phyloP scores from a whole-genome alignment of 306 rosid genomes.

The Cucurbita maxima region DNA sequence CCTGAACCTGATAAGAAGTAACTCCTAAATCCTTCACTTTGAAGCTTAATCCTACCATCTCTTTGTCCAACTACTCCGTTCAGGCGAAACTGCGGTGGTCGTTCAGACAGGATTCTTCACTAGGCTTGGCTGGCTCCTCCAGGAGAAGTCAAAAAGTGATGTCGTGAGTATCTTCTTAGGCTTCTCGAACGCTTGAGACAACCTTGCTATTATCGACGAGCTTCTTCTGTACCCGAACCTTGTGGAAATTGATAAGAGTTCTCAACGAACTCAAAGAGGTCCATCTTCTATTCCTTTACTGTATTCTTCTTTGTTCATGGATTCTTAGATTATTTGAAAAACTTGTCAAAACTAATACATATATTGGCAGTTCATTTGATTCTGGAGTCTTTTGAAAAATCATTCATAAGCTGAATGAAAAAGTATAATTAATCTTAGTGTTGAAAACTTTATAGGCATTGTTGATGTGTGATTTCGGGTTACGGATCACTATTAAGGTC shows the following conservation, averaged over 20 bases:
- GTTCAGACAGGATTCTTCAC: constrained; percentile 68
- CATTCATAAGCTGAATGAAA: background rate
- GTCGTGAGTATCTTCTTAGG: constrained; percentile 72
- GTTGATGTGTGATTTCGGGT: constrained; percentile 80
- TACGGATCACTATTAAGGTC: constrained; percentile 53
- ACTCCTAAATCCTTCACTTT: background rate
- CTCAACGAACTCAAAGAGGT: constrained; percentile 96
- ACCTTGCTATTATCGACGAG: constrained; percentile 75
- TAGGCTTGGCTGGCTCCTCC: constrained; percentile 46
- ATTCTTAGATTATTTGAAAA: background rate
- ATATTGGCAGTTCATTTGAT: background rate
- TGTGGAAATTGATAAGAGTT: constrained; percentile 60
- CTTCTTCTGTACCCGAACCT: constrained; percentile 87
- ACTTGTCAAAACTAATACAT: background rate
- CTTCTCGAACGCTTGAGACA: constrained; percentile 67
- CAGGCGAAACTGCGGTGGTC: background rate
- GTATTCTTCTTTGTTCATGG: background rate
- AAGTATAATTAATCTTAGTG: background rate
- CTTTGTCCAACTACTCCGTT: background rate
- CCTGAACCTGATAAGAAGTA: background rate
- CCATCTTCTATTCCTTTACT: background rate
- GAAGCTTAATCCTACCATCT: background rate
- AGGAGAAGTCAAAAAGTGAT: constrained; percentile 76
- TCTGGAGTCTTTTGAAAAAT: background rate
- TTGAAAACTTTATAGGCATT: constrained; percentile 37